Evolutionary conservation across 495 filamentous ascomycete genomes (phyloP).

Genomic region (Penicillium canariense): DNA sequence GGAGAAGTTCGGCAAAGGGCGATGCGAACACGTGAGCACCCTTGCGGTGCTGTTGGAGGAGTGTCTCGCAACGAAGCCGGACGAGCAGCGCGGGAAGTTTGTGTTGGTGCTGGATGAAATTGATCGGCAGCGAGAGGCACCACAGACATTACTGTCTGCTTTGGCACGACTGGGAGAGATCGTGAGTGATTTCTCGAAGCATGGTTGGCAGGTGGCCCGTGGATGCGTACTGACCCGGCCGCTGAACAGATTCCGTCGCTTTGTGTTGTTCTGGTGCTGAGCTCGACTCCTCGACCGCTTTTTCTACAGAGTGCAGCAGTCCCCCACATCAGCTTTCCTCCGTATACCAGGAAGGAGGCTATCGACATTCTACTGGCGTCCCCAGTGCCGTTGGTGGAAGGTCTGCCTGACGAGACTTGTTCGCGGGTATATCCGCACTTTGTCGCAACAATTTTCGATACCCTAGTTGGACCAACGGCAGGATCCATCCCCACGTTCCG

Average conservation of each 20-base stretch:
- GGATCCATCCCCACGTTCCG: slow-evolving; percentile 44
- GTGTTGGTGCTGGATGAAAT: slow-evolving; percentile 89
- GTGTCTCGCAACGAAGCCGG: slow-evolving; percentile 34
- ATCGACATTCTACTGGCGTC: slow-evolving; percentile 64
- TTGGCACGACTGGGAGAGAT: slow-evolving; percentile 74
- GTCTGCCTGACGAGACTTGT: slow-evolving; percentile 29
- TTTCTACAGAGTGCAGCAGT: slow-evolving; percentile 69
- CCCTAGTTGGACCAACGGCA: slow-evolving; percentile 41
- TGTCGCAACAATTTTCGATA: slow-evolving; percentile 41
- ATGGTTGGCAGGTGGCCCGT: not conserved
- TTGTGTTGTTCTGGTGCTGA: slow-evolving; percentile 74
- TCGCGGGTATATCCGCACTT: slow-evolving; percentile 42
- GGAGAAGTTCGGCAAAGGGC: slow-evolving; percentile 45
- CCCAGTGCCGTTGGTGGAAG: slow-evolving; percentile 34
- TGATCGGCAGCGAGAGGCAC: slow-evolving; percentile 78
- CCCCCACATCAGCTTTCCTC: slow-evolving; percentile 79
- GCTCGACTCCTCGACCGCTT: slow-evolving; percentile 61
- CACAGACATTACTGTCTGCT: slow-evolving; percentile 78
- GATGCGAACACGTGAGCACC: slow-evolving; percentile 75
- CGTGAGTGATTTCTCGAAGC: slow-evolving; percentile 44
- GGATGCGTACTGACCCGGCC: slow-evolving; percentile 10
- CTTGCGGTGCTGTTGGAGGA: slow-evolving; percentile 67
- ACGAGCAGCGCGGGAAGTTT: slow-evolving; percentile 52
- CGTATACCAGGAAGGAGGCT: slow-evolving; percentile 78
- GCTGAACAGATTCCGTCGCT: slow-evolving; percentile 70